Evolutionary conservation across 2,329 filamentous ascomycete genomes (phyloP), one percentile per base, ranked within the genome.

Genomic region (Penicillium sp.): DNA sequence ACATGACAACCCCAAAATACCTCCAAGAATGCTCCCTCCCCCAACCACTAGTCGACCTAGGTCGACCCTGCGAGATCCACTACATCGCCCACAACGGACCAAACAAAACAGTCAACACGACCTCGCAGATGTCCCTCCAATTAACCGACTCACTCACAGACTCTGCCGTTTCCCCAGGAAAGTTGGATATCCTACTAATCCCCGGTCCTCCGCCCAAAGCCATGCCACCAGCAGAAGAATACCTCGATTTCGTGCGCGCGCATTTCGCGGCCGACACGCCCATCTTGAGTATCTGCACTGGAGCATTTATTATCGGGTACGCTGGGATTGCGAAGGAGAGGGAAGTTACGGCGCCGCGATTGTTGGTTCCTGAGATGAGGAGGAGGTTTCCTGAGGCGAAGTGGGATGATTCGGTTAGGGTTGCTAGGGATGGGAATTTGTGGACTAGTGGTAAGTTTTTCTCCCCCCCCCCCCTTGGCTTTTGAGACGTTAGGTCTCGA

Each of bases 131-230:
- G 19, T 60, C 62, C 12, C 60, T 78, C 9, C 56, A 58, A 1
- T 58, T 75, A 41, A 74, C 70, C 0, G 61, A 68, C 37, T 63
- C 65, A 2, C 57, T 71, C 1, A 45, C 60, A n/a, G 70, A 72
- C 46, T 21, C 62, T 2, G 60, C 55, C 4, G 74, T 77, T 6
- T 61, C 68, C 2, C 73, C 74, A 0, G 74, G 75, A 3, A 69
- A 67, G 1, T 62, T 78, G 0, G 75, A 77, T 53, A 61, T 75
- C 31, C 56, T 78, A 4, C 40, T 75, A 35, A 67, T 78, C 8
- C 75, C 76, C 0, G 76, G 76, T 3, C 73, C 75, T 0, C 67
- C 75, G 7, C 75, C 75, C 0, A 65, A 59, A 15, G 21, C 54
- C 5, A 57, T 68, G 62, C 60, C 63, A 0, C 73, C 73, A 0